phyloP scores from a whole-genome alignment of 164 flowering plant genomes.

The Echeveria elegans region DNA sequence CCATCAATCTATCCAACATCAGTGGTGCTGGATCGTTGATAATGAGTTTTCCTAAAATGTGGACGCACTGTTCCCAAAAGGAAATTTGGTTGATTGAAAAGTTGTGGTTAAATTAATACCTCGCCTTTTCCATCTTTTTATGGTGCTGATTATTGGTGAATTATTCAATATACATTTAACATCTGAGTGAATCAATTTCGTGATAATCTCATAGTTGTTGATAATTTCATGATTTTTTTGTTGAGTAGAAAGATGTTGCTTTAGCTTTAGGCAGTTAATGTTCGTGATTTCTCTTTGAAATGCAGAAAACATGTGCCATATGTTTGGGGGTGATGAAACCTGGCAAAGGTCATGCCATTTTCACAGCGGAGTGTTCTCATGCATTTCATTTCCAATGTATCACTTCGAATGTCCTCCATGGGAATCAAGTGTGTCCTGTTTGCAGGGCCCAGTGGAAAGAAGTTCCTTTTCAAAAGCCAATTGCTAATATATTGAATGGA shows the following conservation, averaged over 20 bases:
- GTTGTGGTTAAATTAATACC: neutral
- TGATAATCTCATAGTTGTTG: neutral
- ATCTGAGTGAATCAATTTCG: slow-evolving; percentile 20
- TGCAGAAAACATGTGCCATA: slow-evolving; percentile 85
- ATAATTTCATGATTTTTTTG: neutral
- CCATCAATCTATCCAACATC: slow-evolving; percentile 16
- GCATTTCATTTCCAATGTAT: slow-evolving; percentile 91
- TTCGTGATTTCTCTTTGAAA: slow-evolving; percentile 1
- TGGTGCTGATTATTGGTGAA: neutral
- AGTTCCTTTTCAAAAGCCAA: slow-evolving; percentile 58
- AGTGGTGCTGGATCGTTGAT: slow-evolving; percentile 24
- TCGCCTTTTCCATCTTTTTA: neutral
- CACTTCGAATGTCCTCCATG: slow-evolving; percentile 84
- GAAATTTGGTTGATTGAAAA: neutral
- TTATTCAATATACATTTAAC: neutral
- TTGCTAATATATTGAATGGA: slow-evolving; percentile 24
- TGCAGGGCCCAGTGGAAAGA: slow-evolving; percentile 97
- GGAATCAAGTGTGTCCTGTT: slow-evolving; percentile 79
- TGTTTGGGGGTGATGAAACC: slow-evolving; percentile 71
- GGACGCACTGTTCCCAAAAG: neutral
- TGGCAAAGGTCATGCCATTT: slow-evolving; percentile 85
- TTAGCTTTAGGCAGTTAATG: slow-evolving; percentile 10
- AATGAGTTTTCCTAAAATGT: slow-evolving; percentile 11
- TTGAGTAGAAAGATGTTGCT: neutral
- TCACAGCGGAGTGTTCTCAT: slow-evolving; percentile 95